Conservation (phyloP, 2,329 filamentous ascomycete genomes). For the Gaeumannomyces tritici region DNA sequence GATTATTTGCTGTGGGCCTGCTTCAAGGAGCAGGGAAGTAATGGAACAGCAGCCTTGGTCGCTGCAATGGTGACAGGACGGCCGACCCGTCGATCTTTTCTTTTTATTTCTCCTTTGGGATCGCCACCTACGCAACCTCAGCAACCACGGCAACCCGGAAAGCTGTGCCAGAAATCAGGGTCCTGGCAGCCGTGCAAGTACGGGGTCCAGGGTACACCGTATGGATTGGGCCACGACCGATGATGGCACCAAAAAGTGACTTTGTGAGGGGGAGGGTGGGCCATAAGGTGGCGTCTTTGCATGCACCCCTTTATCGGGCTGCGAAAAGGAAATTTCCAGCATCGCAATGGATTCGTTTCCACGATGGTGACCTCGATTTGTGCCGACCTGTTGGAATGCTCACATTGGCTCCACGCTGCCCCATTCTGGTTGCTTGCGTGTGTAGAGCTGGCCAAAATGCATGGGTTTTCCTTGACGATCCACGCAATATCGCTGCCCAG, state of each 20-base stretch:
- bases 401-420: background rate
- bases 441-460: background rate
- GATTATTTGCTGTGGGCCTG: background rate
- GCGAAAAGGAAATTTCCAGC: background rate
- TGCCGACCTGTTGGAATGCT: background rate
- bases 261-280: background rate
- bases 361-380: background rate
- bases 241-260: background rate
- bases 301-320: background rate
- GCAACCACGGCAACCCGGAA: too few relatives aligned
- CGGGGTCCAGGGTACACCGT: background rate
- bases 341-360: background rate
- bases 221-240: background rate
- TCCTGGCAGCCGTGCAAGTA: background rate
- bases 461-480: background rate
- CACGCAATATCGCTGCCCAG: background rate
- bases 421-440: background rate
- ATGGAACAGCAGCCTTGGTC: background rate
- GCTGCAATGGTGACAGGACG: too few relatives aligned
- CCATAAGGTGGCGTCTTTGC: background rate
- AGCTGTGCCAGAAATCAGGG: background rate
- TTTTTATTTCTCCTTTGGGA: background rate
- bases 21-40: background rate
- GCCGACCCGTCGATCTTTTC: background rate
- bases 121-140: background rate